These are phyloP conservation scores for Rugonectria rugulosa DNA, from an alignment of 2,329 filamentous ascomycete genomes.

Conservation along the genomic window DNA sequence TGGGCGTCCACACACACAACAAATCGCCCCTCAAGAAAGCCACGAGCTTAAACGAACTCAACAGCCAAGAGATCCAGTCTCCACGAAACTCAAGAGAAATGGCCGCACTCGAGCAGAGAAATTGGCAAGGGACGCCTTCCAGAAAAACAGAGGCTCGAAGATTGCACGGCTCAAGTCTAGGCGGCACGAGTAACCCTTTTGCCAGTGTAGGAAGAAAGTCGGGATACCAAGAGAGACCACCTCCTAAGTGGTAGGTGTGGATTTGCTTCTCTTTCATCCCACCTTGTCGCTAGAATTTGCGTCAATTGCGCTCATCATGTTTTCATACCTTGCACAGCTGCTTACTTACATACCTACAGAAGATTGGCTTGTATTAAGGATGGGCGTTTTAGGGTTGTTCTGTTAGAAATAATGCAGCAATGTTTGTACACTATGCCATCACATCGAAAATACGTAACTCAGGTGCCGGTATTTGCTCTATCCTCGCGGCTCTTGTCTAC, in stretches of 20 bases:
- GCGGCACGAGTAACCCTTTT: constrained; percentile 48
- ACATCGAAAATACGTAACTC: no score
- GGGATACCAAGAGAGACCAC: constrained; percentile 52
- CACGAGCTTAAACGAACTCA: constrained; percentile 66
- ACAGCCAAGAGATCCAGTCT: constrained; percentile 50
- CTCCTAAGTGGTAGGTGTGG: constrained; percentile 41
- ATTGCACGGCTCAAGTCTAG: constrained; percentile 32
- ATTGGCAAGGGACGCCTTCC: constrained; percentile 50
- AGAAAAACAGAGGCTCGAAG: constrained; percentile 46
- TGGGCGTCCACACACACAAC: constrained; percentile 81
- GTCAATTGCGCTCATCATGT: constrained; percentile 4
- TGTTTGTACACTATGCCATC: no score
- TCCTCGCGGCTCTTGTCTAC: no score
- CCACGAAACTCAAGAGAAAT: constrained; percentile 69
- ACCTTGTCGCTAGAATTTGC: constrained; percentile 9
- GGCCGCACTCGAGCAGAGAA: constrained; percentile 64
- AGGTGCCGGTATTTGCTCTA: no score
- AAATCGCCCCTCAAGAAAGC: constrained; percentile 86
- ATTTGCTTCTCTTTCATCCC: constrained; percentile 2
- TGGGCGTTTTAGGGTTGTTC: no score
- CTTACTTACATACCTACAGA: no score
- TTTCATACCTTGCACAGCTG: no score
- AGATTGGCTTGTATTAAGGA: no score
- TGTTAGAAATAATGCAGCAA: no score
- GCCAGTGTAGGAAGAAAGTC: constrained; percentile 46